phyloP scores from a whole-genome alignment of 176 grass and related monocot species.

The Olyra latifolia region DNA sequence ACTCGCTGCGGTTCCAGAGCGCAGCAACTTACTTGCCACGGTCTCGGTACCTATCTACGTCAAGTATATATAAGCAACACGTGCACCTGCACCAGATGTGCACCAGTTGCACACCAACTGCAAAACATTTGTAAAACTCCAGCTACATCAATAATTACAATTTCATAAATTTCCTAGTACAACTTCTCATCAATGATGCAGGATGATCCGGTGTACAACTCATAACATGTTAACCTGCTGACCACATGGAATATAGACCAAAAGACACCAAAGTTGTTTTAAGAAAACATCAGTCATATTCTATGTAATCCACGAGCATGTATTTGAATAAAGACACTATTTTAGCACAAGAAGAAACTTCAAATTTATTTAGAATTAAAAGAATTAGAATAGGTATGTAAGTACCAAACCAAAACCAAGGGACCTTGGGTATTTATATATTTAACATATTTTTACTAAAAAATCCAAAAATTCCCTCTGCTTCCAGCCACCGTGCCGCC shows the following conservation, averaged over 20 bases:
- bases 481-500: too few relatives aligned
- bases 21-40: too few relatives aligned
- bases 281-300: constrained; percentile 14
- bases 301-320: neutral
- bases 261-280: neutral
- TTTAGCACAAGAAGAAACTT: constrained; percentile 10
- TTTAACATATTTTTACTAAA: too few relatives aligned
- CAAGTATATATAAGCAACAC: too few relatives aligned
- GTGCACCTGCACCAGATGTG: too few relatives aligned
- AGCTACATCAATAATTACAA: neutral
- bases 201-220: neutral
- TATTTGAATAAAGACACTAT: constrained; percentile 10
- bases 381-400: constrained; percentile 1
- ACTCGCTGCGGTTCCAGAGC: too few relatives aligned
- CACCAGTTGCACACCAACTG: too few relatives aligned
- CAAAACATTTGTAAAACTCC: constrained; percentile 18
- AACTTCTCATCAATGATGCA: neutral
- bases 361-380: neutral
- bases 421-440: too few relatives aligned
- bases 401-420: neutral
- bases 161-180: neutral
- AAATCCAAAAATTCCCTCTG: too few relatives aligned
- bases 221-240: neutral
- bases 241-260: constrained; percentile 2
- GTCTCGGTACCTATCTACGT: too few relatives aligned